phyloP scores from a whole-genome alignment of 441 rosid genomes.

The Breynia disticha region DNA sequence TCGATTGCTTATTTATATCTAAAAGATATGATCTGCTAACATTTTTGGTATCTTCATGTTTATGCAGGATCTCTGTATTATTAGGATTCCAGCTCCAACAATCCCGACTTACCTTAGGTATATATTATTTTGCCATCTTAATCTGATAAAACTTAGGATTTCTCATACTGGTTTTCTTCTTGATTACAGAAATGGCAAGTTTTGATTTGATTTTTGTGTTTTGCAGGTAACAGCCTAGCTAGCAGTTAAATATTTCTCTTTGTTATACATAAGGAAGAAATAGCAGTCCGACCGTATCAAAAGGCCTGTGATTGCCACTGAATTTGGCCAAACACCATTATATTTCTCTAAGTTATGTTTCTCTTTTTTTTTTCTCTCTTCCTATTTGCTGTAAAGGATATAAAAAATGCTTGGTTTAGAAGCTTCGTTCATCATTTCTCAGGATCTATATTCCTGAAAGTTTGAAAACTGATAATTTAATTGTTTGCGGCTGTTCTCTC shows the following conservation, averaged over 20 bases:
- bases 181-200: too few relatives aligned
- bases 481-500: too few relatives aligned
- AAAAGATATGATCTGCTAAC: conserved; percentile 1
- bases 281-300: conserved; percentile 11
- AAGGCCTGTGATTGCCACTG: conserved; percentile 19
- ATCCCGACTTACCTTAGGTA: conserved; percentile 24
- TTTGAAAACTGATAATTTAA: too few relatives aligned
- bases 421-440: too few relatives aligned
- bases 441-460: too few relatives aligned
- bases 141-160: not conserved
- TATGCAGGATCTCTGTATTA: conserved; percentile 52
- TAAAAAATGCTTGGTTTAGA: too few relatives aligned
- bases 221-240: conserved; percentile 25
- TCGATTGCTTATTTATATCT: not conserved
- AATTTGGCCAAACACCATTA: not conserved
- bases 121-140: not conserved
- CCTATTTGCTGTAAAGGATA: conserved; percentile 11
- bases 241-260: conserved; percentile 18
- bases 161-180: too few relatives aligned
- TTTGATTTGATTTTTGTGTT: not conserved
- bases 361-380: not conserved
- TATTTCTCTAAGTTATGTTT: not conserved
- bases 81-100: conserved; percentile 16
- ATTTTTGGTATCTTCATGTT: not conserved
- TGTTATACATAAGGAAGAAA: conserved; percentile 9